Conservation (phyloP, 805 yeast genomes). For the Zygoascus flipseniorum region DNA sequence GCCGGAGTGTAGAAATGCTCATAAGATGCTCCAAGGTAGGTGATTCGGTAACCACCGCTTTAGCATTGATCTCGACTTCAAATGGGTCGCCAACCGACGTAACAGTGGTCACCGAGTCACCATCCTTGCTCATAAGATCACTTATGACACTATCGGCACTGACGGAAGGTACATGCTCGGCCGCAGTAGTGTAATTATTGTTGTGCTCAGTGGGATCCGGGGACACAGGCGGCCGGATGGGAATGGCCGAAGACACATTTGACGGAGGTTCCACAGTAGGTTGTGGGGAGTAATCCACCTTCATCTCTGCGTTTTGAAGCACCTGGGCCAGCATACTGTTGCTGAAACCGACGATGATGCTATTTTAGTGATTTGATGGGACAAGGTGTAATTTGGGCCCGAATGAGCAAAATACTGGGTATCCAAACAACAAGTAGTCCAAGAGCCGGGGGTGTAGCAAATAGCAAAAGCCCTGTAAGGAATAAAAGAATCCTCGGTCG, state of each 20-base stretch:
- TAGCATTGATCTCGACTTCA: neutral
- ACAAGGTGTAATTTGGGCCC: neutral
- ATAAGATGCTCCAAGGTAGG: neutral
- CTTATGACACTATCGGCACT: neutral
- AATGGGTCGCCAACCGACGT: neutral
- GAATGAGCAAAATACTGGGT: neutral
- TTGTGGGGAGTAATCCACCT: neutral
- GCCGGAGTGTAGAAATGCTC: conserved; percentile 5
- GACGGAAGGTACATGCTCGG: neutral
- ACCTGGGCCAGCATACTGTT: no score
- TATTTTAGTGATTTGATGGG: neutral
- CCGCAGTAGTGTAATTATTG: neutral
- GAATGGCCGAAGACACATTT: neutral
- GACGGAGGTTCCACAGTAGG: neutral
- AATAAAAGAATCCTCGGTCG: no score
- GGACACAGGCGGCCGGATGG: neutral
- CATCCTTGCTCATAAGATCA: neutral
- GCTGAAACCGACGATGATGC: neutral
- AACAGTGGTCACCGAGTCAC: neutral
- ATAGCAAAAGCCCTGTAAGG: no score
- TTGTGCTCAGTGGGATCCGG: neutral
- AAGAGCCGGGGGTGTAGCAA: no score
- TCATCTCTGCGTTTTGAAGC: no score
- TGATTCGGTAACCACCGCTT: neutral
- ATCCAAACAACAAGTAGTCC: no score